Percentiles rank a stretch among this genome's conserved stretches.
phyloP scores from a whole-genome alignment of 495 filamentous ascomycete species.

The Penicillium daleae region DNA sequence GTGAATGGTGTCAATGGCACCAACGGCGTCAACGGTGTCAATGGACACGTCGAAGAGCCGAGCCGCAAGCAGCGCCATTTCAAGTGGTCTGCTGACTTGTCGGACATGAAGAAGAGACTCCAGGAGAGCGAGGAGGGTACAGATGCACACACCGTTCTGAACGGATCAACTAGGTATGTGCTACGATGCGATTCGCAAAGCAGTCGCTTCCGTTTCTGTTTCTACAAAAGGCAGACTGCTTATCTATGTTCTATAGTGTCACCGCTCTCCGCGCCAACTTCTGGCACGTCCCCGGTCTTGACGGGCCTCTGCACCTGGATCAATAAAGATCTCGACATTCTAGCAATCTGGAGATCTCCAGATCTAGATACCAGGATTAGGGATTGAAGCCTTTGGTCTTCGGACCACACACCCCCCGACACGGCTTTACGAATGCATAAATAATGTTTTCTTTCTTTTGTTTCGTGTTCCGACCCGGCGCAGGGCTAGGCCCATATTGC shows the following conservation, averaged over 20 bases:
- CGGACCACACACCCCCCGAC: constrained; percentile 3
- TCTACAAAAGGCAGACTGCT: constrained; percentile 4
- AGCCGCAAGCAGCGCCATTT: constrained; percentile 39
- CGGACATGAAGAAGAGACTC: constrained; percentile 52
- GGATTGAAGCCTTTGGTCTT: background rate
- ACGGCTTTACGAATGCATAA: constrained; percentile 15
- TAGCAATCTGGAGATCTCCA: background rate
- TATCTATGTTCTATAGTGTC: constrained; percentile 57
- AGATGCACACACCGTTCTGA: constrained; percentile 90
- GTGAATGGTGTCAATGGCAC: constrained; percentile 55
- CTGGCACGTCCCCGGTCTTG: constrained; percentile 71
- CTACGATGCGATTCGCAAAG: background rate
- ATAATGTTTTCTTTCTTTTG: constrained; percentile 21
- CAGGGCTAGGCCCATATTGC: constrained; percentile 18
- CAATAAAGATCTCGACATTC: constrained; percentile 7
- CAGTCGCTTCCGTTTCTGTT: background rate
- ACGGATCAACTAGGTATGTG: constrained; percentile 59
- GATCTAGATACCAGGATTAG: background rate
- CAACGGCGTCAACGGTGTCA: constrained; percentile 19
- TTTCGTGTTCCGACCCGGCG: constrained; percentile 19
- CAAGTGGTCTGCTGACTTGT: constrained; percentile 48
- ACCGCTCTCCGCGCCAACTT: constrained; percentile 93
- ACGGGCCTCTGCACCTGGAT: constrained; percentile 71
- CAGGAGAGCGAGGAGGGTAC: constrained; percentile 68
- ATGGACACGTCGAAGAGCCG: constrained; percentile 23